Evolutionary conservation across 176 grass and related monocot species (phyloP), one percentile per base, ranked within the genome.

Genomic region (Aegilops longissima): DNA sequence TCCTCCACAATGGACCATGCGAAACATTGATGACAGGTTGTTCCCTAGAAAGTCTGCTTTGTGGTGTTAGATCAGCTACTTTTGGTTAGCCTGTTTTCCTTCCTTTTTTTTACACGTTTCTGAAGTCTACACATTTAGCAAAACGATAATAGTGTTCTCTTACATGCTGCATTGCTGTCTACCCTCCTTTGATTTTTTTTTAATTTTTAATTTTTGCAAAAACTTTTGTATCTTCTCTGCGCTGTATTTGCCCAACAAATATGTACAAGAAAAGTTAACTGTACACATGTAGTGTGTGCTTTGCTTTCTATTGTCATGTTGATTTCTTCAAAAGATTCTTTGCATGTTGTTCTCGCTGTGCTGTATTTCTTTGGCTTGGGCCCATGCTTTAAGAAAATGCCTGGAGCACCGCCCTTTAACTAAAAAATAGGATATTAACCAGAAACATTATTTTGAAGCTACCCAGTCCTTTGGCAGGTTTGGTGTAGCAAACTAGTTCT

Each of bases 1-100:
- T 5, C 97, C 97, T 78, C 92, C 97, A 73, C 97, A 99, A 89
- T 99, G 97, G 97, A 99, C 97, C 79, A 94, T 99, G 97, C 94
- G 90, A 67, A 99, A 96, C 73, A 99, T 96, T 58, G 94, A 99
- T 94, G 94, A 96, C 73, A 99, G 97, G 97, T 99, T 91, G 72
- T 91, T 88, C 40, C 63, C 70, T 85, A 85, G 52, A 91, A 88
- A 88, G 40, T 82, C 84, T 82, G 21, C 36, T 85, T 31, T 77
- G 77, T 88, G 70, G 49, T 85, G 38, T 81, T 81, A 70, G 39
- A 88, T 49, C 69, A 77, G 82, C 12, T 81, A 23, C 21, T 81
- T 84, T 77, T 85, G 23, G 39, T 76, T 61, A 69, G 70, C 39
- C 61, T 82, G 36, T 82, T 81, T 86, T 82, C 10, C 66, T 61